Evolutionary conservation across 768 basidiomycete species (phyloP).

Genomic region (button mushroom (Agaricus bisporus)): DNA sequence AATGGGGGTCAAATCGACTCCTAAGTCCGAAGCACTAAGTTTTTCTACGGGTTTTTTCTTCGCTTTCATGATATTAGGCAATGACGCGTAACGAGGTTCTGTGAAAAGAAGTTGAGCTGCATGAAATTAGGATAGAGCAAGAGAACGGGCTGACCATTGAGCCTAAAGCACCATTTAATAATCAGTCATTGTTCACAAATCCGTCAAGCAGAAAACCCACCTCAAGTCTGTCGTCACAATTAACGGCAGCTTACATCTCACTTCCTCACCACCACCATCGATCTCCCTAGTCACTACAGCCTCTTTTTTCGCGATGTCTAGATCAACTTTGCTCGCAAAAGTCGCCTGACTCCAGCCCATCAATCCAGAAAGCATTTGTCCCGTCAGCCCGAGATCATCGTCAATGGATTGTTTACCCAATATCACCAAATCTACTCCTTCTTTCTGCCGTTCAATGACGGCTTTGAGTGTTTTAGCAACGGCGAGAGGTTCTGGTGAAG

Average conservation of each 20-base stretch:
- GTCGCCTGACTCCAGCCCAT: conserved; percentile 92
- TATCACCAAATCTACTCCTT: conserved; percentile 78
- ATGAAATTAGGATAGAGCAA: background rate
- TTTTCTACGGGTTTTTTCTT: conserved; percentile 97
- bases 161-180: conserved; percentile 28
- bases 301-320: conserved; percentile 57
- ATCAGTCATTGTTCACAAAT: background rate
- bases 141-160: conserved; percentile 53
- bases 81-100: conserved; percentile 97
- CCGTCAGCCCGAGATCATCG: conserved; percentile 92
- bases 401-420: conserved; percentile 99
- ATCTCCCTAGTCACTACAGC: conserved; percentile 83
- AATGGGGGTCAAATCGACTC: conserved; percentile 75
- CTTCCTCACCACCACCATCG: conserved; percentile 87
- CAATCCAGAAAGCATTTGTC: conserved; percentile 94
- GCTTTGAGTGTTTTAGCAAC: conserved; percentile 83
- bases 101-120: conserved; percentile 4
- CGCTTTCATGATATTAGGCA: conserved; percentile 99
- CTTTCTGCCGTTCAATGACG: conserved; percentile 58
- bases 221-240: conserved; percentile 91
- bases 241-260: conserved; percentile 73
- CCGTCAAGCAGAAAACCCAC: conserved; percentile 33
- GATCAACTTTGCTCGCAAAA: conserved; percentile 83
- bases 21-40: conserved; percentile 70
- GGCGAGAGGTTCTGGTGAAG: conserved; percentile 82